Conservation (phyloP, 495 filamentous ascomycete genomes). For the Durotheca rogersii region DNA sequence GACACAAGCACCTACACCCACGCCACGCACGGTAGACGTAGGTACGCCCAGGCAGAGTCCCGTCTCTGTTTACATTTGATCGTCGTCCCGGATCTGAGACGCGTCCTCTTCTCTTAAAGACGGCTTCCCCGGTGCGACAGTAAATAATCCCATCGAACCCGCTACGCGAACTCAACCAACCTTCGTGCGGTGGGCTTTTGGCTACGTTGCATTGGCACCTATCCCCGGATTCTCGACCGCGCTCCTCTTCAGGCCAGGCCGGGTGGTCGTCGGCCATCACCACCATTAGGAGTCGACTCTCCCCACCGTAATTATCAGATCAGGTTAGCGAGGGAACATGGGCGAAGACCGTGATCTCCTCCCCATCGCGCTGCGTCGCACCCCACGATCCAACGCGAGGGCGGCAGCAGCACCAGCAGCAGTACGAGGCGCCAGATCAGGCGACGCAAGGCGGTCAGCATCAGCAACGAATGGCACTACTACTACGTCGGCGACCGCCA, state of each 20-base stretch:
- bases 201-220: constrained; percentile 1
- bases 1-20: too few relatives aligned
- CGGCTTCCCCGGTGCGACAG: constrained; percentile 8
- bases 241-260: constrained; percentile 35
- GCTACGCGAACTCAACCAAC: constrained; percentile 7
- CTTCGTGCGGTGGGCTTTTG: too few relatives aligned
- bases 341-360: constrained; percentile 27
- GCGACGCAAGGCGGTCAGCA: constrained; percentile 20
- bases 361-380: constrained; percentile 36
- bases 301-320: not conserved
- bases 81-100: constrained; percentile 26
- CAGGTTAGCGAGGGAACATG: too few relatives aligned
- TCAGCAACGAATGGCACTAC: constrained; percentile 15
- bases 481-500: constrained; percentile 1
- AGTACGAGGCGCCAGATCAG: too few relatives aligned
- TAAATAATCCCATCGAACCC: constrained; percentile 27
- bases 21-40: too few relatives aligned
- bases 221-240: constrained; percentile 17
- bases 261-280: constrained; percentile 10
- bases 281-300: not conserved
- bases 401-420: constrained; percentile 2
- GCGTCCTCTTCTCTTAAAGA: constrained; percentile 27
- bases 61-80: constrained; percentile 18
- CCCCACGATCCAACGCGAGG: constrained; percentile 13
- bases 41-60: constrained; percentile 3